phyloP scores from a whole-genome alignment of 768 basidiomycete genomes.

The Leccinum sublutescens region DNA sequence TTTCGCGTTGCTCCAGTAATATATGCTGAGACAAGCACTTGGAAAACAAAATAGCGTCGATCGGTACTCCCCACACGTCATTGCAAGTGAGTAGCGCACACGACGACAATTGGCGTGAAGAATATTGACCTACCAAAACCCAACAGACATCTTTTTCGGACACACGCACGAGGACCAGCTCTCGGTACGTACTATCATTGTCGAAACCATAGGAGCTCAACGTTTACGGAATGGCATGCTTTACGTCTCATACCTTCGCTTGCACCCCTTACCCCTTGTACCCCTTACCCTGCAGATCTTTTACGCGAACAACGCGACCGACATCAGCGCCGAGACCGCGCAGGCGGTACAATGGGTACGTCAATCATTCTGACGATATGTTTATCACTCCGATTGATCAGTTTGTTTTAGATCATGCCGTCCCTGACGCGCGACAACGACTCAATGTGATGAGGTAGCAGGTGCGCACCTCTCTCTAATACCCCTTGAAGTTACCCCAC shows the following conservation, averaged over 20 bases:
- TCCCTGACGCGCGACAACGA: slow-evolving; percentile 48
- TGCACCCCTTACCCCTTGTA: background rate
- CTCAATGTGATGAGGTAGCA: too few relatives aligned
- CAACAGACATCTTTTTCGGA: slow-evolving; percentile 63
- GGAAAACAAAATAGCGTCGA: slow-evolving; percentile 28
- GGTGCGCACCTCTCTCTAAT: too few relatives aligned
- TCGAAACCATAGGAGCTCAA: background rate
- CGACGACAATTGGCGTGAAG: background rate
- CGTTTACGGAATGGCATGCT: background rate
- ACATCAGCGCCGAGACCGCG: slow-evolving; percentile 53
- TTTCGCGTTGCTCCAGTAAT: background rate
- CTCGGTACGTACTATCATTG: slow-evolving; percentile 39
- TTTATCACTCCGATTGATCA: background rate
- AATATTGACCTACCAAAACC: background rate
- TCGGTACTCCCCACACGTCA: background rate
- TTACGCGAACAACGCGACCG: slow-evolving; percentile 68
- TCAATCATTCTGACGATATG: background rate
- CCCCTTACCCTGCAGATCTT: slow-evolving; percentile 51
- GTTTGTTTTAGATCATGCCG: slow-evolving; percentile 35
- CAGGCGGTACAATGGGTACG: slow-evolving; percentile 47
- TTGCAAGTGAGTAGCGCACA: slow-evolving; percentile 27
- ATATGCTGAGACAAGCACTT: background rate
- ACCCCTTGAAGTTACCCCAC: too few relatives aligned
- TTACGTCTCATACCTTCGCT: background rate
- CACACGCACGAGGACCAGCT: slow-evolving; percentile 74